Conservation (phyloP, 495 filamentous ascomycete genomes). For the Aspergillus indologenus region DNA sequence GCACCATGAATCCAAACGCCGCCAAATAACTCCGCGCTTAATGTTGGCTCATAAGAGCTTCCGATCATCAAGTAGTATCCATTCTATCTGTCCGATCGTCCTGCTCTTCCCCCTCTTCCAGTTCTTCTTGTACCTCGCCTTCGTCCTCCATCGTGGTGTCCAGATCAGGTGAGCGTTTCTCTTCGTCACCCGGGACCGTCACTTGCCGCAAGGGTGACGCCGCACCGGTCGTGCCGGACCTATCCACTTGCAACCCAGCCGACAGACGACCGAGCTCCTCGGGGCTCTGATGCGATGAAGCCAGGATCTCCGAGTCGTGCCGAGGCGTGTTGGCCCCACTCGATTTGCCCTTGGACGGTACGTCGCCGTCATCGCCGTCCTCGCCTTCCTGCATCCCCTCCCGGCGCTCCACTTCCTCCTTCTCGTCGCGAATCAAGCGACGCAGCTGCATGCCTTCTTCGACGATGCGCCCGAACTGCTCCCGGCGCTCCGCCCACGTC, state of each 20-base stretch:
- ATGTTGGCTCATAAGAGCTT: slow-evolving; percentile 19
- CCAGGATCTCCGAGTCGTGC: slow-evolving; percentile 51
- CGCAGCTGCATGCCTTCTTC: slow-evolving; percentile 85
- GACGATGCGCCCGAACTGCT: slow-evolving; percentile 87
- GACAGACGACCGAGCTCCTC: slow-evolving; percentile 40
- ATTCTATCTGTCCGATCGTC: slow-evolving; percentile 59
- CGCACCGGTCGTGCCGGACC: slow-evolving; percentile 25
- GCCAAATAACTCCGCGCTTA: slow-evolving; percentile 33
- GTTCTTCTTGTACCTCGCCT: slow-evolving; percentile 58
- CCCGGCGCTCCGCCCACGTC: slow-evolving; percentile 81
- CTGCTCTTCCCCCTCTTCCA: slow-evolving; percentile 50
- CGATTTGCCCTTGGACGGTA: slow-evolving; percentile 46
- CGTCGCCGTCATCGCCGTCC: slow-evolving; percentile 69
- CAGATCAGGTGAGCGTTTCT: slow-evolving; percentile 35
- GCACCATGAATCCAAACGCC: slow-evolving; percentile 27
- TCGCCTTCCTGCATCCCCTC: slow-evolving; percentile 78
- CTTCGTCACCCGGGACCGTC: slow-evolving; percentile 29
- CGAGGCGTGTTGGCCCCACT: slow-evolving; percentile 65
- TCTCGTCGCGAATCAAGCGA: slow-evolving; percentile 87
- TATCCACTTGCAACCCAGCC: slow-evolving; percentile 36
- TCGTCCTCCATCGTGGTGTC: slow-evolving; percentile 59
- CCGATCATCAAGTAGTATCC: slow-evolving; percentile 56
- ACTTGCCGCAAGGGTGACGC: slow-evolving; percentile 44
- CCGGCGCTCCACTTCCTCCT: slow-evolving; percentile 74
- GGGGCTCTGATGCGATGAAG: slow-evolving; percentile 48